phyloP scores from a whole-genome alignment of 306 rosid species.

The Cyclanthera cordifolia region DNA sequence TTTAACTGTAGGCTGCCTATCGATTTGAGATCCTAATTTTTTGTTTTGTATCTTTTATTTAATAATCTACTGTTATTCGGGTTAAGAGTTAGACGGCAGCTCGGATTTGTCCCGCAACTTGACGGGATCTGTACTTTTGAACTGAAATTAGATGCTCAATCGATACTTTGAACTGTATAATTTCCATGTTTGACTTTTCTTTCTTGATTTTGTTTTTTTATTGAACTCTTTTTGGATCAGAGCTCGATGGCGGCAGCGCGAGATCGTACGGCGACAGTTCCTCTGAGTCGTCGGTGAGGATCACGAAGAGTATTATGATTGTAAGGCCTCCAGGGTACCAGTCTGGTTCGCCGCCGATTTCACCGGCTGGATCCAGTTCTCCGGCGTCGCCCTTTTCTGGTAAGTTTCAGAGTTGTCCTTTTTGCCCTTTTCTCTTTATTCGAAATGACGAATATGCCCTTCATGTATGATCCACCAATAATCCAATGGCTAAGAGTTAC shows the following conservation, averaged over 20 bases:
- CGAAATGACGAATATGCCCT: not conserved
- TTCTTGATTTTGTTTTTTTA: not conserved
- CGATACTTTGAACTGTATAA: not conserved
- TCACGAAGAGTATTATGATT: constrained; percentile 83
- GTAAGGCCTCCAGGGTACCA: constrained; percentile 60
- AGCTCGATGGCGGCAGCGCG: constrained; percentile 36
- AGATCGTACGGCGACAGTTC: constrained; percentile 44
- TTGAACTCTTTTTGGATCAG: constrained; percentile 19
- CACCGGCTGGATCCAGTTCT: constrained; percentile 69
- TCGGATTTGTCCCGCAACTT: constrained; percentile 37
- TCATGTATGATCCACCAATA: not conserved
- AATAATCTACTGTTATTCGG: not conserved
- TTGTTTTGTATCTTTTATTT: not conserved
- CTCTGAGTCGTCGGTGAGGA: constrained; percentile 32
- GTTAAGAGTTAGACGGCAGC: constrained; percentile 34
- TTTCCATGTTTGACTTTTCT: constrained; percentile 3
- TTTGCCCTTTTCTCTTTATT: not conserved
- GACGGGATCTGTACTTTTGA: constrained; percentile 3
- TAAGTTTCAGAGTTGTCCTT: not conserved
- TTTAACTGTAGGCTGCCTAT: not conserved
- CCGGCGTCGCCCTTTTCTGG: constrained; percentile 83
- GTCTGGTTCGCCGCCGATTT: constrained; percentile 57
- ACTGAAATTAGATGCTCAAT: constrained; percentile 4
- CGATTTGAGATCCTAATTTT: not conserved
- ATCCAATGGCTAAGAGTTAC: too few relatives aligned